These are phyloP conservation scores for Diaporthe nobilis DNA, from an alignment of 2,329 filamentous ascomycete genomes.

Conservation along the genomic window DNA sequence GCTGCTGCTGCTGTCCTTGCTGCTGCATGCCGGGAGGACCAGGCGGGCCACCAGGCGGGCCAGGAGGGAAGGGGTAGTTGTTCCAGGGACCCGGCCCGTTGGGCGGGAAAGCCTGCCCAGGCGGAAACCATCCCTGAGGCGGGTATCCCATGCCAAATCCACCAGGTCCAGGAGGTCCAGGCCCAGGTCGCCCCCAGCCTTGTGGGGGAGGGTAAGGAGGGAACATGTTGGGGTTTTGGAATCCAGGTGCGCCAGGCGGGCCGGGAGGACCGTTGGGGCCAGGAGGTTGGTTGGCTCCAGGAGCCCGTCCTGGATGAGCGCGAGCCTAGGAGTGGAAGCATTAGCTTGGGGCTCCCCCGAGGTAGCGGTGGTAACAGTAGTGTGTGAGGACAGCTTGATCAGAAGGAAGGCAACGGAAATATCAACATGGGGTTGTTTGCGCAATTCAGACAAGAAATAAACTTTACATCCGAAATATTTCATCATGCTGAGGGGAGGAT, in stretches of 20 bases:
- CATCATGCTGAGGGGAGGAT: constrained; percentile 74
- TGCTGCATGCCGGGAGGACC: constrained; percentile 47
- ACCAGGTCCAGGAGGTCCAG: constrained; percentile 52
- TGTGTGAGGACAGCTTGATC: constrained; percentile 64
- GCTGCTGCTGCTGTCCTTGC: constrained; percentile 45
- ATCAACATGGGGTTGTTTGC: constrained; percentile 94
- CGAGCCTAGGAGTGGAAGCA: constrained; percentile 54
- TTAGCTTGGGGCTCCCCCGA: constrained; percentile 47
- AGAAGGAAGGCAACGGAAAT: constrained; percentile 99
- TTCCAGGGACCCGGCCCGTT: constrained; percentile 72
- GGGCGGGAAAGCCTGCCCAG: constrained; percentile 81
- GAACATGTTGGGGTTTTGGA: constrained; percentile 47
- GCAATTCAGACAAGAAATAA: constrained; percentile 86
- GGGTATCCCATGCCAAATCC: constrained; percentile 80
- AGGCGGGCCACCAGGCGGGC: constrained; percentile 49
- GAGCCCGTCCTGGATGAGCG: constrained; percentile 49
- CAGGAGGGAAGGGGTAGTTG: constrained; percentile 72
- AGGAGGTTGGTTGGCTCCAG: constrained; percentile 39
- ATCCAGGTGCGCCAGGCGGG: constrained; percentile 49
- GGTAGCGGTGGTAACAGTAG: constrained; percentile 33
- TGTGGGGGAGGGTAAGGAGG: constrained; percentile 48
- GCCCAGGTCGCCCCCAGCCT: constrained; percentile 51
- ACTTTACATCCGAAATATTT: constrained; percentile 98
- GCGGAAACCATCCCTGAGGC: constrained; percentile 82
- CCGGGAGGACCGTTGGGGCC: constrained; percentile 48